Conservation (phyloP, 75 land plant genomes). For the Sequoiadendron giganteum region DNA sequence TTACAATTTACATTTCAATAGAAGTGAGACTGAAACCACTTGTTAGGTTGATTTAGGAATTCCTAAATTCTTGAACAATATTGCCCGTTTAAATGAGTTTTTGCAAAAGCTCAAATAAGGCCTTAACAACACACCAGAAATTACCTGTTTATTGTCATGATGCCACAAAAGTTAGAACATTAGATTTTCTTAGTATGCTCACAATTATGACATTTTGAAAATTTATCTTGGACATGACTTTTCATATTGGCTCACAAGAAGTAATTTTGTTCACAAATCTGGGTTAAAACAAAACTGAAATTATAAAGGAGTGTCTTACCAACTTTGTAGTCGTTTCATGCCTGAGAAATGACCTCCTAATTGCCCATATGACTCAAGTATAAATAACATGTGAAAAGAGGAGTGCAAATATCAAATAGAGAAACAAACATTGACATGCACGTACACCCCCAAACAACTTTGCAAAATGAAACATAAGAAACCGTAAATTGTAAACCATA, state of each 20-base stretch:
- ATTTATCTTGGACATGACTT: neutral
- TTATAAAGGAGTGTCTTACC: constrained; percentile 16
- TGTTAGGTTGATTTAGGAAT: neutral
- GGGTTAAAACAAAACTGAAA: neutral
- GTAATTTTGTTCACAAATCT: neutral
- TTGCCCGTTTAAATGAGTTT: neutral
- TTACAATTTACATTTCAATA: neutral
- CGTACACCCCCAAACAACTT: too few species aligned
- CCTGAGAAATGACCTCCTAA: constrained; percentile 44
- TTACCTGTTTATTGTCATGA: neutral
- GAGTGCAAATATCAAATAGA: too few species aligned
- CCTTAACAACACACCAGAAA: neutral
- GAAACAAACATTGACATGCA: too few species aligned
- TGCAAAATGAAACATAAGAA: too few species aligned
- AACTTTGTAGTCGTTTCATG: constrained; percentile 37
- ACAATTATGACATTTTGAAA: neutral
- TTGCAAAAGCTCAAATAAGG: neutral
- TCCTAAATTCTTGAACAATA: neutral
- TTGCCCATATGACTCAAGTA: constrained; percentile 25
- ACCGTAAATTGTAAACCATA: too few species aligned
- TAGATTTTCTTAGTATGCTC: neutral
- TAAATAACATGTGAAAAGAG: too few species aligned
- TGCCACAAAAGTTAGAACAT: neutral
- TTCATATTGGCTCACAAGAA: neutral
- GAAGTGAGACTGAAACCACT: neutral